Percentiles rank a stretch among this genome's conserved stretches.
Evolutionary conservation across 2,329 filamentous ascomycete genomes (phyloP).

Genomic region (Fusarium floridanum): DNA sequence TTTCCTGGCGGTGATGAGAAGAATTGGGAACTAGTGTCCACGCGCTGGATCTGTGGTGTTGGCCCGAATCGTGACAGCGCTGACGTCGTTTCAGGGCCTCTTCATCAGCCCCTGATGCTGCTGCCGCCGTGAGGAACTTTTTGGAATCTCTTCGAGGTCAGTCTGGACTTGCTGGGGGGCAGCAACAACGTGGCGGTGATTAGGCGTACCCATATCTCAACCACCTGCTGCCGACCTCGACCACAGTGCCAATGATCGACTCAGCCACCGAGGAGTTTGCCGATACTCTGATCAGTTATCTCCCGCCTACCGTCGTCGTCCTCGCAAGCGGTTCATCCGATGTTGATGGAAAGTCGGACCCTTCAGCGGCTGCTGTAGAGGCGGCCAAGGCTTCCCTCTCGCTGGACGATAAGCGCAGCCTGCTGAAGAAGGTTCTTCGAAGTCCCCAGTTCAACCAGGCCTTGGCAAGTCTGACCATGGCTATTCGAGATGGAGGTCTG

Average conservation of each 20-base stretch:
- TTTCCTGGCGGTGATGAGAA: conserved; percentile 46
- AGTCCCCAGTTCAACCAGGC: conserved; percentile 94
- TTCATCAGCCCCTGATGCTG: conserved; percentile 75
- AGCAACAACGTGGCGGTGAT: conserved; percentile 55
- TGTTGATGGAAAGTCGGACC: conserved; percentile 71
- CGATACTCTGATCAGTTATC: conserved; percentile 79
- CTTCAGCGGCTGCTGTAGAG: conserved; percentile 75
- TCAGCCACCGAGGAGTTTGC: conserved; percentile 73
- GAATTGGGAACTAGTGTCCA: conserved; percentile 47
- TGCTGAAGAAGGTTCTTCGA: conserved; percentile 84
- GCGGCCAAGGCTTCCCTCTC: conserved; percentile 81
- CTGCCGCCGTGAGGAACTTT: conserved; percentile 87
- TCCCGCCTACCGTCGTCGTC: conserved; percentile 84
- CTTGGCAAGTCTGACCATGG: conserved; percentile 85
- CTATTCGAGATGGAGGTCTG: conserved; percentile 88
- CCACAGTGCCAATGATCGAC: conserved; percentile 83
- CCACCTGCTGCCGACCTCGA: conserved; percentile 83
- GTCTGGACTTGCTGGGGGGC: conserved; percentile 55
- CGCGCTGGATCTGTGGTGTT: conserved; percentile 39
- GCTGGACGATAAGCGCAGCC: conserved; percentile 80
- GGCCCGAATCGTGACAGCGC: conserved; percentile 50
- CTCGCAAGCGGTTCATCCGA: conserved; percentile 76
- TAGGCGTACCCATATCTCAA: conserved; percentile 85
- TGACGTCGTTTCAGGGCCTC: conserved; percentile 69
- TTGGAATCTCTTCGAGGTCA: conserved; percentile 81